Evolutionary conservation across 2,329 filamentous ascomycete species (phyloP).

Genomic region (Phialophora verrucosa): DNA sequence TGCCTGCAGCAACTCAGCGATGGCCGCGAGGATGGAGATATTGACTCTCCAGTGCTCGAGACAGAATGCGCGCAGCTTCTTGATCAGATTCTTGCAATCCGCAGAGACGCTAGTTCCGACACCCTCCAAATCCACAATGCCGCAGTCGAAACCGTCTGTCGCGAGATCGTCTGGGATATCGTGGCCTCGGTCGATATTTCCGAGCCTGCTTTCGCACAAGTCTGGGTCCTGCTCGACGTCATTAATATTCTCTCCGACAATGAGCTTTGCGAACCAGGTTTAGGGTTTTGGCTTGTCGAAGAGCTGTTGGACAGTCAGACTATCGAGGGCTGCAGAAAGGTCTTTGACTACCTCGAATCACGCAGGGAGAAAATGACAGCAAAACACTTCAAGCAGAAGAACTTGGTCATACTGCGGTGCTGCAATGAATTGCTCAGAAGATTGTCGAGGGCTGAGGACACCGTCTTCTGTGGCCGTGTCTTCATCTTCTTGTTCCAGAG

Average conservation of each 20-base stretch:
- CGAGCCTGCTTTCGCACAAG: conserved; percentile 75
- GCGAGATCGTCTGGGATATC: conserved; percentile 77
- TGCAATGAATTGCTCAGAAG: conserved; percentile 95
- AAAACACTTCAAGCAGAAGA: conserved; percentile 78
- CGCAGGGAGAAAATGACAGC: conserved; percentile 85
- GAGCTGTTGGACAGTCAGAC: conserved; percentile 96
- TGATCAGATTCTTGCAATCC: conserved; percentile 22
- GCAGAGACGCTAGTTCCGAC: conserved; percentile 37
- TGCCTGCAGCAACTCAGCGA: conserved; percentile 24
- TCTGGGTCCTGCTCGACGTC: conserved; percentile 95
- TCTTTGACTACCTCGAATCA: conserved; percentile 96
- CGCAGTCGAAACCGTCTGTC: conserved; percentile 81
- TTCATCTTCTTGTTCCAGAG: conserved; percentile 99
- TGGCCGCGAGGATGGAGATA: conserved; percentile 24
- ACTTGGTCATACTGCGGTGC: conserved; percentile 84
- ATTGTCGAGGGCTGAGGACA: conserved; percentile 93
- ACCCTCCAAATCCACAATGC: conserved; percentile 64
- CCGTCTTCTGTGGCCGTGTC: conserved; percentile 94
- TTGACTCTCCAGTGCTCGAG: conserved; percentile 26
- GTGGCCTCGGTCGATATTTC: conserved; percentile 77
- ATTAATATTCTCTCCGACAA: conserved; percentile 86
- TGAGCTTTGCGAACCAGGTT: conserved; percentile 71
- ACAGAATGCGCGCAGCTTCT: conserved; percentile 38
- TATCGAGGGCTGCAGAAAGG: conserved; percentile 84
- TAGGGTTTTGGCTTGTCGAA: conserved; percentile 90